Percentiles rank a stretch among this genome's conserved stretches.
These are phyloP conservation scores for Apostasia shenzhenica DNA, from an alignment of 106 monocot species.

Conservation along the genomic window DNA sequence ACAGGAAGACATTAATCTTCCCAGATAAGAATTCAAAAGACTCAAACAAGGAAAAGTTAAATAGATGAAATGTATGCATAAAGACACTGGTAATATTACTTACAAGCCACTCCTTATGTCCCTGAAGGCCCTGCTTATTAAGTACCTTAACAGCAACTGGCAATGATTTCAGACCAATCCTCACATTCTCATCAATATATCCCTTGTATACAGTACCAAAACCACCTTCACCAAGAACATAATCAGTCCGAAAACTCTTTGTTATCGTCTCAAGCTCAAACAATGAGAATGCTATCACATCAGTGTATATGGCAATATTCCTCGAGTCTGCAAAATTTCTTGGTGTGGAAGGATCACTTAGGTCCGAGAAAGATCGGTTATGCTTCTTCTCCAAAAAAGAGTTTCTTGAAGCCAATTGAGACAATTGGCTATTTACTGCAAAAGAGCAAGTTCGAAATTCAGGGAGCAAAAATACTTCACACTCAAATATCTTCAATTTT, in stretches of 20 bases:
- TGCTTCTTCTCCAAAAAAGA: slow-evolving; percentile 54
- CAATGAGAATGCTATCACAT: slow-evolving; percentile 81
- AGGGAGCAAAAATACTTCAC: neutral
- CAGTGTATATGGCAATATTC: slow-evolving; percentile 82
- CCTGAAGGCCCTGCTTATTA: slow-evolving; percentile 68
- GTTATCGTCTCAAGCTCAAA: slow-evolving; percentile 96
- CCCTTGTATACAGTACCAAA: slow-evolving; percentile 97
- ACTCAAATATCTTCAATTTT: neutral
- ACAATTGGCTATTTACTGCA: slow-evolving; percentile 73
- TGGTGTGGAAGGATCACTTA: slow-evolving; percentile 53
- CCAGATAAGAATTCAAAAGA: too few species aligned
- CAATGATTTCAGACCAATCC: slow-evolving; percentile 80
- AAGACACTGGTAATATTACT: slow-evolving; percentile 5
- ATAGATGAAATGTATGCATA: too few species aligned
- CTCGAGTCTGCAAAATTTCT: slow-evolving; percentile 66
- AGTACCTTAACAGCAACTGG: slow-evolving; percentile 78
- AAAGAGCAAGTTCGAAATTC: neutral
- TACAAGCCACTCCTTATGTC: slow-evolving; percentile 76
- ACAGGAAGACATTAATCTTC: too few species aligned
- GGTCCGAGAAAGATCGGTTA: slow-evolving; percentile 58
- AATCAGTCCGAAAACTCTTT: slow-evolving; percentile 86
- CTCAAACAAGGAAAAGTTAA: too few species aligned
- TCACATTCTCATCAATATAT: slow-evolving; percentile 90
- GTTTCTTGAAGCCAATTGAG: slow-evolving; percentile 39
- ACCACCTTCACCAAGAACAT: slow-evolving; percentile 93